These are phyloP conservation scores for Salvia hispanica DNA, from an alignment of 257 asterid species.

Conservation along the genomic window DNA sequence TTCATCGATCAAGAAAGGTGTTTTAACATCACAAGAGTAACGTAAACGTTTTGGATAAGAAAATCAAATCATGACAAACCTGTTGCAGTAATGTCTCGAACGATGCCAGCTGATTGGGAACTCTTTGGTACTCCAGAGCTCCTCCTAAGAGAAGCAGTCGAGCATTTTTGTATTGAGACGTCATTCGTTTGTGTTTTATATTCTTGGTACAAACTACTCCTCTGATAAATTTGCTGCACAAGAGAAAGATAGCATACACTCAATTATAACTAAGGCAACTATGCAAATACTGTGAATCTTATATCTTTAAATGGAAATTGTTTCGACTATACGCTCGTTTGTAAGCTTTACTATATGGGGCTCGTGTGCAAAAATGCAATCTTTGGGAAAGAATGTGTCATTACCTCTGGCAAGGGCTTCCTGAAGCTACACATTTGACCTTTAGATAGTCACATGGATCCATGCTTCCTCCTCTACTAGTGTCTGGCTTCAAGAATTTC, in stretches of 20 bases:
- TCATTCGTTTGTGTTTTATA: slow-evolving; percentile 96
- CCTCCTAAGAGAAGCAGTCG: slow-evolving; percentile 90
- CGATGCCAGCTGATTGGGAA: slow-evolving; percentile 84
- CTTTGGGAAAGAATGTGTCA: background rate
- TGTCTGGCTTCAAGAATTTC: slow-evolving; percentile 81
- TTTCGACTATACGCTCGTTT: background rate
- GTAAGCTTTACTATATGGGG: too few species aligned
- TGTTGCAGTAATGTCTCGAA: slow-evolving; percentile 80
- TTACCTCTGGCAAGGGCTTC: slow-evolving; percentile 79
- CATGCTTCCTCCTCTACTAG: slow-evolving; percentile 98
- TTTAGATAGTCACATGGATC: slow-evolving; percentile 90
- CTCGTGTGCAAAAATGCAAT: too few species aligned
- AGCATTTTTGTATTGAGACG: slow-evolving; percentile 78
- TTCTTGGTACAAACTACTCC: slow-evolving; percentile 95
- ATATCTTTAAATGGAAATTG: background rate
- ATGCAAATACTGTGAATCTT: background rate
- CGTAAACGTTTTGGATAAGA: background rate
- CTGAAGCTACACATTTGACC: slow-evolving; percentile 92
- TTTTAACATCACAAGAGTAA: slow-evolving; percentile 17
- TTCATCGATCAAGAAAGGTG: slow-evolving; percentile 25
- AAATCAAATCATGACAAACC: slow-evolving; percentile 44
- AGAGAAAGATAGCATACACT: slow-evolving; percentile 21
- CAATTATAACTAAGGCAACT: background rate
- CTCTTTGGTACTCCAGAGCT: slow-evolving; percentile 88
- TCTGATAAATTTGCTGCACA: slow-evolving; percentile 76